Evolutionary conservation across 345 rosid species (phyloP).

Genomic region (Citrus trifoliata): DNA sequence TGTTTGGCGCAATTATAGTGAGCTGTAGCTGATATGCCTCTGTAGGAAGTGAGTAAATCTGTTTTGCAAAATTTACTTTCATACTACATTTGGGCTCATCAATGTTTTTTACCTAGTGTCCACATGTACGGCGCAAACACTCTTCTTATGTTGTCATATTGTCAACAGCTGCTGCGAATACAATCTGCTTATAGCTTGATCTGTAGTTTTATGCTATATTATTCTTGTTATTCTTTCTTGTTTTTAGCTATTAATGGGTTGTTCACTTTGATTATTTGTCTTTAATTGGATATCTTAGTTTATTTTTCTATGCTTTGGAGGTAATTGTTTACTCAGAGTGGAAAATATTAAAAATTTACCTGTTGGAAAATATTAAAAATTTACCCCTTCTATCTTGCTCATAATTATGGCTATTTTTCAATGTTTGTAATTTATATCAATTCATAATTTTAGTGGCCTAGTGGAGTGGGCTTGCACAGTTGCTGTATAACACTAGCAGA

Average conservation of each 20-base stretch:
- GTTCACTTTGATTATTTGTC: not conserved
- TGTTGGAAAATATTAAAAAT: not conserved
- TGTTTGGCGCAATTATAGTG: constrained; percentile 98
- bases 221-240: not conserved
- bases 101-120: not conserved
- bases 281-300: not conserved
- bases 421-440: not conserved
- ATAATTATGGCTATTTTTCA: not conserved
- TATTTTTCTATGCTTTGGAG: not conserved
- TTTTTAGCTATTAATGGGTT: not conserved
- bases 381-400: not conserved
- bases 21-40: constrained; percentile 50
- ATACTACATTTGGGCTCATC: not conserved
- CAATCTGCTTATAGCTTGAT: not conserved
- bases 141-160: not conserved
- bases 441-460: not conserved
- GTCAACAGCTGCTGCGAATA: not conserved
- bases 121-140: not conserved
- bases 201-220: not conserved
- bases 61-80: not conserved
- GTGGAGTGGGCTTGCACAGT: not conserved
- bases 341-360: not conserved
- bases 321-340: not conserved
- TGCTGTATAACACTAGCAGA: not conserved
- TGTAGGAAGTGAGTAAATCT: constrained; percentile 22